Base-by-base conservation (phyloP, 2,329 filamentous ascomycete genomes). In the Achaetomium macrosporum region DNA sequence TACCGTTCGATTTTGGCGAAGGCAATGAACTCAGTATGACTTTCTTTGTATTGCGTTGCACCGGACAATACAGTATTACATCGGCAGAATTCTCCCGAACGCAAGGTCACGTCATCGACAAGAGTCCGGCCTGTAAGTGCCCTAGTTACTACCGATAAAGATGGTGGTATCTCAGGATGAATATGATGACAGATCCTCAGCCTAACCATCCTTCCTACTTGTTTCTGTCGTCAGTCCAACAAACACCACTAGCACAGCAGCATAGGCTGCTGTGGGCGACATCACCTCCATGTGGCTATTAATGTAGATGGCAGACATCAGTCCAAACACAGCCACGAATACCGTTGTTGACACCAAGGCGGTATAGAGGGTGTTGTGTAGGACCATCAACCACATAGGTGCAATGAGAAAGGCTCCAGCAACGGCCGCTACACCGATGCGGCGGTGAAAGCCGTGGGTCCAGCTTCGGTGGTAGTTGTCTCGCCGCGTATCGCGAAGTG, bases 341-440 rank as follows among this genome's bases (percentile, higher is more conserved):
- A 47, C 35, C 19, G 44, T 37, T 17, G 35, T 39, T 11, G 44
- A 16, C 44, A 39, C 44, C 17, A 47, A 19, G 25, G 31, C 16
- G 17, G 17, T 39, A 13, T 37, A 37, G 16, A 37, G 19, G 17
- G 31, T 37, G 17, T 13, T n/a, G 17, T 15, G 31, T 33, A 47
- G 7, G 31, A 39, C n/a, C 44, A 47, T 47, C 17, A 47, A 13
- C 44, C 31, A 47, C 44, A 47, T 47, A 13, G 44, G 44, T 15
- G 31, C 44, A 1, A 47, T 19, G 7, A 47, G 16, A 12, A 40
- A 48, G 15, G 37, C 37, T 2, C 36, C 46, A 12, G 20, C 39
- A 15, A 33, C 5, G 33, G 33, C 33, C 11, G 30, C 30, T 12
- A 31, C 30, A 12, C 30, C 30, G 30, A 31, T 7, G 30, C 30